These are phyloP conservation scores for Fusarium sp. DNA, from an alignment of 2,329 filamentous ascomycete genomes.

Conservation along the genomic window DNA sequence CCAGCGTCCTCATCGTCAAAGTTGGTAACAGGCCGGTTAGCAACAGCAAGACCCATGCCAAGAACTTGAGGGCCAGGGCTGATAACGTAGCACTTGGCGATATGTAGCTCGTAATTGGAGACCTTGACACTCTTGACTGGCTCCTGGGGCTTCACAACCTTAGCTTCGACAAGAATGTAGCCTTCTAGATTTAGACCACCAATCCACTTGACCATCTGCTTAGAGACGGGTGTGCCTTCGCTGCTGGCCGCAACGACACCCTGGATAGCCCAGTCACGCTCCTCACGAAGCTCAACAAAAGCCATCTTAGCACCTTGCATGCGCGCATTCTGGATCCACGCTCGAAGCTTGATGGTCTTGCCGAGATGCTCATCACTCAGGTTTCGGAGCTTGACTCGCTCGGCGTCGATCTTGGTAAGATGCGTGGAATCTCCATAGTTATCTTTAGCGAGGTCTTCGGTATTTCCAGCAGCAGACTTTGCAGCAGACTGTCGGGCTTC, in stretches of 20 bases:
- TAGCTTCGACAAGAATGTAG: conserved; percentile 82
- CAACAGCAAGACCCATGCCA: conserved; percentile 65
- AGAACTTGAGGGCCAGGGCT: conserved; percentile 68
- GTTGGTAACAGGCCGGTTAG: conserved; percentile 64
- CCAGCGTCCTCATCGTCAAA: conserved; percentile 66
- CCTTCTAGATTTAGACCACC: conserved; percentile 79
- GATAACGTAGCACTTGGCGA: conserved; percentile 84
- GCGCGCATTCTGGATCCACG: conserved; percentile 86
- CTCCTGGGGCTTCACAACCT: conserved; percentile 82
- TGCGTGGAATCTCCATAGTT: conserved; percentile 80
- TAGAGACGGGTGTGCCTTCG: conserved; percentile 72
- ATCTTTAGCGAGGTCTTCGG: conserved; percentile 75
- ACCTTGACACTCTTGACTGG: conserved; percentile 89
- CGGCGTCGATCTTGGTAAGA: conserved; percentile 65
- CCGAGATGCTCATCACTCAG: conserved; percentile 73
- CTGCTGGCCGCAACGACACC: conserved; percentile 77
- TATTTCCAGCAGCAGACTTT: conserved; percentile 71
- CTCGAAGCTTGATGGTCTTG: conserved; percentile 78
- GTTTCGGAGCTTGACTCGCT: conserved; percentile 67
- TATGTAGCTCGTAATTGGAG: conserved; percentile 83
- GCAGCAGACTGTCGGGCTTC: conserved; percentile 76
- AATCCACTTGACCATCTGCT: conserved; percentile 96
- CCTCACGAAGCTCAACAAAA: conserved; percentile 85
- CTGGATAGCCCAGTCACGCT: conserved; percentile 81
- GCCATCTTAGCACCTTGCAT: conserved; percentile 91